A percentile compares a stretch with the other conserved stretches of the same genome.
Conservation (phyloP, 1,284 basidiomycete genomes). For the Pyrrhoderma lamaoense region DNA sequence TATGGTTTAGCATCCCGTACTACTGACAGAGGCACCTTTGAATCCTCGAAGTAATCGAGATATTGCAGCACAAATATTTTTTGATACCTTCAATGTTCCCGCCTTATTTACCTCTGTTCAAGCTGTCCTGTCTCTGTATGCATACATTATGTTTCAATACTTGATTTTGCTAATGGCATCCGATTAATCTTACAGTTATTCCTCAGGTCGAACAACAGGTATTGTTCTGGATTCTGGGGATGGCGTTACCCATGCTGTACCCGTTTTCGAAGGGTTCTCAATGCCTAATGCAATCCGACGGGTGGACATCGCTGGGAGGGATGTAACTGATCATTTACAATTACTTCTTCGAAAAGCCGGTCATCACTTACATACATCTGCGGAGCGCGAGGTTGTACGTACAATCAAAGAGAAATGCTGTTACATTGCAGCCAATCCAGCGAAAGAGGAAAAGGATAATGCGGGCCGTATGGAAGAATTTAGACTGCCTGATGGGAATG, state of each 20-base stretch:
- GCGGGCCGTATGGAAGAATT: slow-evolving; percentile 79
- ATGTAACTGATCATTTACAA: slow-evolving; percentile 96
- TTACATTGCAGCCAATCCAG: slow-evolving; percentile 86
- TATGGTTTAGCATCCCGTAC: slow-evolving; percentile 80
- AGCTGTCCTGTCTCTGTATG: slow-evolving; percentile 91
- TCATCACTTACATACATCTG: slow-evolving; percentile 92
- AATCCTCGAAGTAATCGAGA: slow-evolving; percentile 94
- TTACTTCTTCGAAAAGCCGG: slow-evolving; percentile 90
- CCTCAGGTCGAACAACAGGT: slow-evolving; percentile 95
- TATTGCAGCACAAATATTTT: slow-evolving; percentile 95
- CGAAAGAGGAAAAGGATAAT: slow-evolving; percentile 90
- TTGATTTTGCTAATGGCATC: slow-evolving; percentile 16
- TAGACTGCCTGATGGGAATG: slow-evolving; percentile 90
- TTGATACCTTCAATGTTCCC: slow-evolving; percentile 99
- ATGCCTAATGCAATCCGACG: slow-evolving; percentile 98
- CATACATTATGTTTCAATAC: slow-evolving; percentile 13
- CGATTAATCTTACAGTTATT: slow-evolving; percentile 60
- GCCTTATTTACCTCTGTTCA: slow-evolving; percentile 97
- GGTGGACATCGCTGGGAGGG: slow-evolving; percentile 93
- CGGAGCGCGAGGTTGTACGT: slow-evolving; percentile 94
- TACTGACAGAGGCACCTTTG: slow-evolving; percentile 90
- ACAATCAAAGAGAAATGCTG: slow-evolving; percentile 99
- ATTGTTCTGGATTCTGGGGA: slow-evolving; percentile 63
- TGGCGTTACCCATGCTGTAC: slow-evolving; percentile 61
- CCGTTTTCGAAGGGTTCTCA: slow-evolving; percentile 79